phyloP scores from a whole-genome alignment of 1,284 basidiomycete genomes.

The Fomitopsis betulina region DNA sequence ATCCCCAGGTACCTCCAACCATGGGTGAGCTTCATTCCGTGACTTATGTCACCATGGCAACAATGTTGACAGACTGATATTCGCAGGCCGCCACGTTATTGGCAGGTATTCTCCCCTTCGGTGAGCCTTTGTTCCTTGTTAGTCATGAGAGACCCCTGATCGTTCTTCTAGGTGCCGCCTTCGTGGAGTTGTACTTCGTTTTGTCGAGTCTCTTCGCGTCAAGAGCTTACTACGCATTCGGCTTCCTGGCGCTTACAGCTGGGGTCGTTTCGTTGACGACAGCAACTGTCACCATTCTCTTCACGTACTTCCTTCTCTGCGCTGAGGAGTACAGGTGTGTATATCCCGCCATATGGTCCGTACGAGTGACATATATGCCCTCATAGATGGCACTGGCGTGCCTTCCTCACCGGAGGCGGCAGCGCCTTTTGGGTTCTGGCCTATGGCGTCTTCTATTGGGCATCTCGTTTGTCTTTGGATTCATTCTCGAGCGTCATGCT shows the following conservation, averaged over 20 bases:
- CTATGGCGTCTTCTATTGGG: constrained; percentile 89
- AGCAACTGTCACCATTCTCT: constrained; percentile 86
- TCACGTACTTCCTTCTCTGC: constrained; percentile 91
- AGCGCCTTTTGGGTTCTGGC: constrained; percentile 90
- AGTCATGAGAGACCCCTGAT: not conserved
- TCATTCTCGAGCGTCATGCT: constrained; percentile 82
- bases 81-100: constrained; percentile 71
- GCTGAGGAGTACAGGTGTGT: constrained; percentile 89
- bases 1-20: constrained; percentile 79
- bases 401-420: constrained; percentile 93
- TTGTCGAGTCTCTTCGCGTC: constrained; percentile 93
- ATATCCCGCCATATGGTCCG: constrained; percentile 4
- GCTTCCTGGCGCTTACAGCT: constrained; percentile 90
- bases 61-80: constrained; percentile 3
- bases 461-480: constrained; percentile 77
- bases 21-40: constrained; percentile 46
- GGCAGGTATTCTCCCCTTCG: constrained; percentile 91
- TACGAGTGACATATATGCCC: not conserved
- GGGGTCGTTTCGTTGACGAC: constrained; percentile 83
- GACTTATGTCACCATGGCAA: not conserved
- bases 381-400: constrained; percentile 91
- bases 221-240: constrained; percentile 92
- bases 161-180: constrained; percentile 74
- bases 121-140: constrained; percentile 31
- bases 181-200: constrained; percentile 94